phyloP scores from a whole-genome alignment of 2,329 filamentous ascomycete genomes.

The Capronia epimyces region DNA sequence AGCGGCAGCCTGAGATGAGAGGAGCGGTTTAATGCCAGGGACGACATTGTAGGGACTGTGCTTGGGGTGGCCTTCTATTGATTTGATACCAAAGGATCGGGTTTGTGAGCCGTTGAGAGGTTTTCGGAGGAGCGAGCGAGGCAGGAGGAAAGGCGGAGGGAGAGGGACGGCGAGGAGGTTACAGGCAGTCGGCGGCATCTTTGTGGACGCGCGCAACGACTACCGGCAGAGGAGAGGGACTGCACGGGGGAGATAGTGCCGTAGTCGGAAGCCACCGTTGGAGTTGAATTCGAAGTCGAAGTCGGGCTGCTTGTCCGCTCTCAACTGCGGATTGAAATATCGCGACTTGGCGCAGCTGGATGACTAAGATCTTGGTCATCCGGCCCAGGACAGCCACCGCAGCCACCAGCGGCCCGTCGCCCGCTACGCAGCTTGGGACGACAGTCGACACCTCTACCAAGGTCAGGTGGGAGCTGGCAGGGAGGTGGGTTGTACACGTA shows the following conservation, averaged over 20 bases:
- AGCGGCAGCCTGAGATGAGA: slow-evolving; percentile 54
- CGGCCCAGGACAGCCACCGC: not conserved
- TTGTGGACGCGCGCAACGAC: slow-evolving; percentile 13
- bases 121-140: slow-evolving; percentile 25
- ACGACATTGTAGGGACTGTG: slow-evolving; percentile 51
- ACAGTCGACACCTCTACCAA: not conserved
- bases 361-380: not conserved
- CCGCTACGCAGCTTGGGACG: not conserved
- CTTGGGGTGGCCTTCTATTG: slow-evolving; percentile 48
- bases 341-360: not conserved
- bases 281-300: no score
- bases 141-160: slow-evolving; percentile 29
- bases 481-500: no score
- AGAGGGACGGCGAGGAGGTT: slow-evolving; percentile 22
- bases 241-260: no score
- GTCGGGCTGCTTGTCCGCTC: not conserved
- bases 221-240: not conserved
- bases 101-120: slow-evolving; percentile 24
- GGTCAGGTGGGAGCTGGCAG: no score
- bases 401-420: no score
- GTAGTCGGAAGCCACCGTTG: no score
- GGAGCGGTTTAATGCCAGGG: slow-evolving; percentile 45
- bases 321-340: not conserved
- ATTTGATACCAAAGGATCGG: slow-evolving; percentile 50
- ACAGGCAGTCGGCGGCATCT: slow-evolving; percentile 22